A percentile compares a stretch with the other conserved stretches of the same genome.
phyloP scores from a whole-genome alignment of 306 rosid genomes.

The Lupinus albus region DNA sequence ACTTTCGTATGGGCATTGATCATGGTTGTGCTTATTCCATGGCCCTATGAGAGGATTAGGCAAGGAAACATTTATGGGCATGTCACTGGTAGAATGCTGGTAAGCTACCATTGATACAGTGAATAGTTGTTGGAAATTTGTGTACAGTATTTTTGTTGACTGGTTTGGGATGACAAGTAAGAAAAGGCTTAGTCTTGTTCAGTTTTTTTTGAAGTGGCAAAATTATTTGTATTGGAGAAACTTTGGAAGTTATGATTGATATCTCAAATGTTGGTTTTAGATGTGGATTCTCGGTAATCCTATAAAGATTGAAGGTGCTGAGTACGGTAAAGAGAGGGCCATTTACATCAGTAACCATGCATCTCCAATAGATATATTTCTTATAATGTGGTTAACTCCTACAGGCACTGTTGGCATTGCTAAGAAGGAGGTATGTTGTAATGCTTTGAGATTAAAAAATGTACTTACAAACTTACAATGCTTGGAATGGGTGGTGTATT shows the following conservation, averaged over 20 bases:
- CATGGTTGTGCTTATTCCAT: slow-evolving; percentile 63
- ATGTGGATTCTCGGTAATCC: slow-evolving; percentile 75
- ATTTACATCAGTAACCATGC: slow-evolving; percentile 70
- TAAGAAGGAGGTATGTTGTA: slow-evolving; percentile 58
- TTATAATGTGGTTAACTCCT: slow-evolving; percentile 66
- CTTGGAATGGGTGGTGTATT: not conserved
- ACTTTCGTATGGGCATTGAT: slow-evolving; percentile 62
- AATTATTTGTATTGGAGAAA: not conserved
- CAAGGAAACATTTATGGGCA: slow-evolving; percentile 74
- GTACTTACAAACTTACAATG: slow-evolving; percentile 8
- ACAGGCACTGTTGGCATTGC: slow-evolving; percentile 70
- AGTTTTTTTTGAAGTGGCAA: not conserved
- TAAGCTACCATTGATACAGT: slow-evolving; percentile 37
- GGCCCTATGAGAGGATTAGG: slow-evolving; percentile 62
- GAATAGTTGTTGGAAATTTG: not conserved
- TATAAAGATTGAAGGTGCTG: slow-evolving; percentile 60
- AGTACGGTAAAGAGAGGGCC: slow-evolving; percentile 55
- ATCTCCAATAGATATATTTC: slow-evolving; percentile 65
- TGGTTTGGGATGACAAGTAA: not conserved
- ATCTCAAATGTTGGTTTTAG: slow-evolving; percentile 44
- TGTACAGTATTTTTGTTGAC: not conserved
- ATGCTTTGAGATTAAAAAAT: not conserved
- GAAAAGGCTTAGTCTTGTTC: slow-evolving; percentile 6
- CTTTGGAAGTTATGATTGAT: slow-evolving; percentile 32
- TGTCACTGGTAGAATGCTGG: slow-evolving; percentile 72